Conservation (phyloP, 305 asterid genomes). For the Fraxinus velutina region DNA sequence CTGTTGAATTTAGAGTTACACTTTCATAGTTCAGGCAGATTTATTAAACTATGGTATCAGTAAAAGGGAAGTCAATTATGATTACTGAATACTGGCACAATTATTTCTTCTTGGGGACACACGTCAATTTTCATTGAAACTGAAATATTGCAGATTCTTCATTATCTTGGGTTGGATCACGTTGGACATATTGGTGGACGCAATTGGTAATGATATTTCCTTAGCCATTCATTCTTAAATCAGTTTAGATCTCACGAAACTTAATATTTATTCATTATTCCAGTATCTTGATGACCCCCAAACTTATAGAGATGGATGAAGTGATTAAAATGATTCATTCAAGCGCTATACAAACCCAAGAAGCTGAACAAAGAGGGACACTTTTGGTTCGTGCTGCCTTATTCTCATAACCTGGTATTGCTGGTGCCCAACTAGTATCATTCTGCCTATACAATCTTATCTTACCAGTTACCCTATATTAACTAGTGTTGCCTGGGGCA, state of each 20-base stretch:
- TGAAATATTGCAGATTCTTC: slow-evolving; percentile 68
- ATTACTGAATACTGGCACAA: not conserved
- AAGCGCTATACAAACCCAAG: slow-evolving; percentile 36
- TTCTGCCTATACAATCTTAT: slow-evolving; percentile 18
- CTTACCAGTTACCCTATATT: not conserved
- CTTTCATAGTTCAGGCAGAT: not conserved
- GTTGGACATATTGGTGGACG: slow-evolving; percentile 94
- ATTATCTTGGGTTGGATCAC: slow-evolving; percentile 94
- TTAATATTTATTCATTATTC: slow-evolving; percentile 19
- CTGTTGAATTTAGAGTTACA: not conserved
- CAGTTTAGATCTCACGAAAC: slow-evolving; percentile 15
- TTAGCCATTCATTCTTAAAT: slow-evolving; percentile 10
- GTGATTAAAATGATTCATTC: slow-evolving; percentile 60
- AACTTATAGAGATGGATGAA: slow-evolving; percentile 80
- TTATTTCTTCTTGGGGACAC: slow-evolving; percentile 11
- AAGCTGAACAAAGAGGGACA: slow-evolving; percentile 50
- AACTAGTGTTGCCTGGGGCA: not conserved
- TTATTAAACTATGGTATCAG: not conserved
- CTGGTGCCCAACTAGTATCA: slow-evolving; percentile 40
- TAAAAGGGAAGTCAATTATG: not conserved
- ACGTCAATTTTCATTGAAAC: slow-evolving; percentile 18
- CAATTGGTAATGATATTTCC: slow-evolving; percentile 44
- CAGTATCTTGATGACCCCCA: slow-evolving; percentile 74
- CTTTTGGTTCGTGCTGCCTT: slow-evolving; percentile 91
- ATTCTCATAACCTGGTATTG: slow-evolving; percentile 49